Evolutionary conservation across 306 rosid genomes (phyloP).

Genomic region (Oxytropis ochrocephala): DNA sequence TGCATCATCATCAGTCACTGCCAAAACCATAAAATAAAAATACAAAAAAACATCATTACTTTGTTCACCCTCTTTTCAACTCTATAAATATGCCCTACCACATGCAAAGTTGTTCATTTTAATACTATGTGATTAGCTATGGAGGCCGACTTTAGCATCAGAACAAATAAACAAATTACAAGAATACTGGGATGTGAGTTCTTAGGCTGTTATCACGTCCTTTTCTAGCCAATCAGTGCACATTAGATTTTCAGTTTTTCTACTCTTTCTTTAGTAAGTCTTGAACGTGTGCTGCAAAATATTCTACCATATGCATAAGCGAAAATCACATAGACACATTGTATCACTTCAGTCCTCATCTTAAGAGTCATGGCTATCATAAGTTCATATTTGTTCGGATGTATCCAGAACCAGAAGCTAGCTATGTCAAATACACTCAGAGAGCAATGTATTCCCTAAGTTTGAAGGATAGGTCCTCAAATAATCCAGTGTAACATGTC

Average conservation of each 20-base stretch:
- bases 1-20: background rate
- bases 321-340: background rate
- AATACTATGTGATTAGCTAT: background rate
- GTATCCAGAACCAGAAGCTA: slow-evolving; percentile 7
- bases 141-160: background rate
- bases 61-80: background rate
- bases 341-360: slow-evolving; percentile 1
- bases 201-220: background rate
- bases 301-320: background rate
- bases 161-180: background rate
- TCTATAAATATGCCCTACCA: background rate
- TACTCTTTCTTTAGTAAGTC: background rate
- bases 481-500: slow-evolving; percentile 2
- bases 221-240: background rate
- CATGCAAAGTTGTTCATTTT: background rate
- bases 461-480: background rate
- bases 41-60: background rate
- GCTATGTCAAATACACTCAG: background rate
- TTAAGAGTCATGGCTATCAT: background rate
- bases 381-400: background rate
- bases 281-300: background rate
- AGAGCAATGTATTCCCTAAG: background rate
- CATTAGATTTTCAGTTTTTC: background rate
- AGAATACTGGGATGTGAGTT: background rate
- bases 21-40: background rate